Evolutionary conservation across 768 basidiomycete species (phyloP), one percentile per base, ranked within the genome.

Genomic region (Tremella fuciformis): DNA sequence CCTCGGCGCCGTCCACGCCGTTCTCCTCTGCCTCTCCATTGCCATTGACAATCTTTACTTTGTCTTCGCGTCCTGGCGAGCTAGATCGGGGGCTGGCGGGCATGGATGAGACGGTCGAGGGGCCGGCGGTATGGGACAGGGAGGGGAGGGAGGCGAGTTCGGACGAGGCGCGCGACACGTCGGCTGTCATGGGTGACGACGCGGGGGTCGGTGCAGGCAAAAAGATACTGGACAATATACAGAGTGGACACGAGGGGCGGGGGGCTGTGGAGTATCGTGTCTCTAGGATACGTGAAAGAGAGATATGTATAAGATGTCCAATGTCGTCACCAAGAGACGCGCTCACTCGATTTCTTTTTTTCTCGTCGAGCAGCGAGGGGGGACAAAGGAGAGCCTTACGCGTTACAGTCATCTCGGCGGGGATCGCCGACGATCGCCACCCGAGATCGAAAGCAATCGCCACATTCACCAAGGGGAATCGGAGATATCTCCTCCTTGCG

Each of bases 101-200:
- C 61, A 66, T 63, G 42, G 59, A 60, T 1, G 65, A 60, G 3
- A 65, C 53, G 29, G 64, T 65, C 21, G 71, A 70, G 4, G 66
- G 60, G 2, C 40, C 56, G 34, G 61, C 56, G 38, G 53, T 62
- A 50, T 52, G 50, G 16, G 50, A 48, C 2, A 52, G 21, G 18
- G 58, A 55, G 19, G 63, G 44, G 21, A 59, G 52, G 54, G 49
- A 21, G 16, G 58, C 39, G 11, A 42, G 25, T 29, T 18, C 16
- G 21, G 62, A 37, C 42, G 65, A 55, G 11, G 44, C 25, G 24
- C 18, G 13, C 13, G 49, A 40, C 46, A 50, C 49, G n/a, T 46
- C 42, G 6, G 42, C n/a, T 46, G 42, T 34, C 29, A 34, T 34
- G 29, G 11, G 29, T 34, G 6, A 11, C 29, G 29, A 6, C 29